phyloP scores from a whole-genome alignment of 2,329 filamentous ascomycete species.

The Hymenoscyphus albidus region DNA sequence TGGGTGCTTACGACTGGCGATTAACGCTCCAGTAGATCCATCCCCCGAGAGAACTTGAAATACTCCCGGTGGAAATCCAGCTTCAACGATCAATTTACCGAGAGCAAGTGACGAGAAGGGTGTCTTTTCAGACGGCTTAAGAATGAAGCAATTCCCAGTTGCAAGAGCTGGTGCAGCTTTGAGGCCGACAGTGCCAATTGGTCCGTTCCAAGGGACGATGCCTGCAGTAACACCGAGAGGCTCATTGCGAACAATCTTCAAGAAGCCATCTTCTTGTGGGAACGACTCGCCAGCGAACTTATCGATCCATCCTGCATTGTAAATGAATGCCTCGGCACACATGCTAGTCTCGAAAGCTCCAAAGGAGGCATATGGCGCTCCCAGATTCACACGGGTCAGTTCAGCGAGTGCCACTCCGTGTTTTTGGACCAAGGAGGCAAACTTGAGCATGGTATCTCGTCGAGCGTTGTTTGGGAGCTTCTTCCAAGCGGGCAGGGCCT shows the following conservation, averaged over 20 bases:
- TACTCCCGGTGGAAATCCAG: slow-evolving; percentile 38
- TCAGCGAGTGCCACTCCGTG: slow-evolving; percentile 37
- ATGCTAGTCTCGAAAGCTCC: slow-evolving; percentile 42
- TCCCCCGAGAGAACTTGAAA: slow-evolving; percentile 42
- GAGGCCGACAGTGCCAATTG: slow-evolving; percentile 44
- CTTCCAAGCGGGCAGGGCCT: slow-evolving; percentile 45
- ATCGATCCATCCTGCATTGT: slow-evolving; percentile 40
- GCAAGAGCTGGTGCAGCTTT: slow-evolving; percentile 60
- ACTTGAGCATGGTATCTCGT: slow-evolving; percentile 40
- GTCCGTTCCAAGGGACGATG: slow-evolving; percentile 58
- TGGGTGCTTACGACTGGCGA: slow-evolving; percentile 29
- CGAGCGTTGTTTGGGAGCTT: slow-evolving; percentile 38
- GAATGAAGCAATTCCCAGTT: slow-evolving; percentile 54
- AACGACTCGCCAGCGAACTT: slow-evolving; percentile 39
- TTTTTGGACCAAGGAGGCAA: slow-evolving; percentile 43
- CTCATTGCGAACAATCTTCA: slow-evolving; percentile 38
- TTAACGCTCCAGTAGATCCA: slow-evolving; percentile 37
- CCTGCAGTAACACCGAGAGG: slow-evolving; percentile 46
- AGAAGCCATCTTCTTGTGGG: slow-evolving; percentile 45
- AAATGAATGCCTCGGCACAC: slow-evolving; percentile 31
- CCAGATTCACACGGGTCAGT: slow-evolving; percentile 45
- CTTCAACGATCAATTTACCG: slow-evolving; percentile 30
- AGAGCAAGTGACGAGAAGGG: slow-evolving; percentile 52
- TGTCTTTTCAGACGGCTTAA: slow-evolving; percentile 62
- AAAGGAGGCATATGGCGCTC: slow-evolving; percentile 43